Evolutionary conservation across 805 yeast genomes (phyloP).

Genomic region (Saccharomycopsis selenospora): DNA sequence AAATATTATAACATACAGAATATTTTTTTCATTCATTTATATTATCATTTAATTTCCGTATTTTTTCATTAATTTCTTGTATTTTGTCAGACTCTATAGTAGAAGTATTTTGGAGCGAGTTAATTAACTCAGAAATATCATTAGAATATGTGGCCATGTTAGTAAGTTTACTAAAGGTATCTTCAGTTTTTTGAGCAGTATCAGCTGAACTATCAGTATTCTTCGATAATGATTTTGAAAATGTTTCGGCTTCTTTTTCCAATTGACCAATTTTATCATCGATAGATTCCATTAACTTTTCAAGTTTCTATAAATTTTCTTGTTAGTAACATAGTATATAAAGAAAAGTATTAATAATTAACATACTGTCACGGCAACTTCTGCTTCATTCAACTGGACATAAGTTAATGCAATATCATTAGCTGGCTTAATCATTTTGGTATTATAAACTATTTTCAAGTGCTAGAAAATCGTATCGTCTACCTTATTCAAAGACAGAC

Average conservation of each 20-base stretch:
- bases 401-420: slow-evolving; percentile 47
- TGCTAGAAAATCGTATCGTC: too few species aligned
- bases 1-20: background rate
- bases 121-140: background rate
- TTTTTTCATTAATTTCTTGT: background rate
- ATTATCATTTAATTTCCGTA: background rate
- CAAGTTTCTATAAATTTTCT: slow-evolving; percentile 35
- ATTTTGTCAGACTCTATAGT: background rate
- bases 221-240: background rate
- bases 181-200: background rate
- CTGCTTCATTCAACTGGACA: slow-evolving; percentile 60
- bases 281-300: slow-evolving; percentile 54
- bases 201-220: background rate
- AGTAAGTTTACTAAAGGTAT: background rate
- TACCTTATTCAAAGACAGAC: too few species aligned
- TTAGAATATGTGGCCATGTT: background rate
- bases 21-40: background rate
- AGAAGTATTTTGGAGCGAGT: too few species aligned
- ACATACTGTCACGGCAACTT: slow-evolving; percentile 44
- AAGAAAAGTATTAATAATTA: background rate
- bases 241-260: slow-evolving; percentile 39
- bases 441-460: too few species aligned
- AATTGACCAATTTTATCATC: slow-evolving; percentile 59
- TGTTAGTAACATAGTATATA: background rate
- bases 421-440: background rate